These are phyloP conservation scores for Yamadazyma paraphyllophila DNA, from an alignment of 805 yeast species.

Conservation along the genomic window DNA sequence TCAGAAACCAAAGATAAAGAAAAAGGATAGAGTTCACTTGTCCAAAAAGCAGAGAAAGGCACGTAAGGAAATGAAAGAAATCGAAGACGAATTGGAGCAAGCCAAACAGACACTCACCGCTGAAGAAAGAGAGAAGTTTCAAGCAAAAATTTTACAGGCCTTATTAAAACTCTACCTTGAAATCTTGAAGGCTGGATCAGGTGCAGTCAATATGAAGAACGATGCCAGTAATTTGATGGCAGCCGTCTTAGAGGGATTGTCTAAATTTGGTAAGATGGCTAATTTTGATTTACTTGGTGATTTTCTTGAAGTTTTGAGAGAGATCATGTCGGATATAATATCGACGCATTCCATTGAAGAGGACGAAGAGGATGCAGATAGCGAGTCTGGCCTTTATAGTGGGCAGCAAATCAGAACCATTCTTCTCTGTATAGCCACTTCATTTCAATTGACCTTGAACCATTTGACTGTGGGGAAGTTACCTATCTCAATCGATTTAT, in stretches of 20 bases:
- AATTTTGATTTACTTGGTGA: conserved; percentile 93
- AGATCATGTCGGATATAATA: conserved; percentile 60
- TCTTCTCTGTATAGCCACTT: conserved; percentile 80
- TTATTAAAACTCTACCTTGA: conserved; percentile 74
- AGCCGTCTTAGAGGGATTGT: conserved; percentile 85
- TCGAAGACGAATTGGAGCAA: conserved; percentile 82
- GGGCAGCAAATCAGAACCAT: conserved; percentile 62
- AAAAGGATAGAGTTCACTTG: conserved; percentile 86
- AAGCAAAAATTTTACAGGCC: conserved; percentile 76
- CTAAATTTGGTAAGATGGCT: conserved; percentile 87
- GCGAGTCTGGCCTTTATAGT: conserved; percentile 30
- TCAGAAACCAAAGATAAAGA: conserved; percentile 54
- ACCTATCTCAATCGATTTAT: conserved; percentile 65
- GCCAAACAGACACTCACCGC: conserved; percentile 88
- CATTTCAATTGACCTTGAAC: conserved; percentile 79
- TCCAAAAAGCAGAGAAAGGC: conserved; percentile 88
- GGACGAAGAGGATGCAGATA: conserved; percentile 22
- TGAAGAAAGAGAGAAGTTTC: conserved; percentile 82
- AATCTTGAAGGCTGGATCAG: conserved; percentile 53
- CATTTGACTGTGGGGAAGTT: conserved; percentile 60
- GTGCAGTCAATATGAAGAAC: conserved; percentile 37
- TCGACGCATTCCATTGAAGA: conserved; percentile 37
- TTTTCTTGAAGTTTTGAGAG: conserved; percentile 83
- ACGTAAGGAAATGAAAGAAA: conserved; percentile 79
- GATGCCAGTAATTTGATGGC: conserved; percentile 62